Base-by-base conservation (phyloP, 129 eudicot genomes). In the Tagetes erecta region DNA sequence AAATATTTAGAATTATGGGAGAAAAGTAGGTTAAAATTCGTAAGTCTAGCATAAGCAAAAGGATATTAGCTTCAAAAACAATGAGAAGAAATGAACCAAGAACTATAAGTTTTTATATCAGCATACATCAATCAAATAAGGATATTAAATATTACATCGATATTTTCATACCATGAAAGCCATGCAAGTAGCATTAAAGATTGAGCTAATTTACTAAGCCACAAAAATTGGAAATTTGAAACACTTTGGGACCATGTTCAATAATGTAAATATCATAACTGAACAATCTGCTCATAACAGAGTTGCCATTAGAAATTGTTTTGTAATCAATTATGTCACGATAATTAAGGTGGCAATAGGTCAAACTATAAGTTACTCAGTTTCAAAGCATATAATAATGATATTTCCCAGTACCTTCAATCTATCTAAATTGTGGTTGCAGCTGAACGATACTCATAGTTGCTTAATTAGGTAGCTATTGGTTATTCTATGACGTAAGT, bases 1-100 rank as follows among this genome's bases (percentile, higher is more conserved):
- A 62, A 62, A 36, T 37, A 82, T 47, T 64, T 79, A 74, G 2
- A 58, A 80, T 70, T 51, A 46, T n/a, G 10, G 34, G 3, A 37
- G 40, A 34, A 37, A 67, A 62, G 30, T 30, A 30, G 12, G n/a
- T 38, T 5, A 55, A 49, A 68, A 49, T 38, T 67, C 12, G 65
- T 12, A 35, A 64, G 0, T 36, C 40, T 39, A 63, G 64, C 67
- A 31, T 51, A 71, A 58, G 63, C 41, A 52, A 62, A 78, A 62
- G 44, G 35, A 55, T 58, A 5, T 50, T 60, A 62, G 58, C 38
- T 76, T 53, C 10, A 14, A 5, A 35, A 77, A 68, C 12, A 35
- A 13, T 14, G 14, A 31, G 38, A 56, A 35, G 33, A 57, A 56
- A 42, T 46, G 49, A 65, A 8, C 39, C 68, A 45, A 33, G 14